phyloP scores from a whole-genome alignment of 768 basidiomycete genomes.

The Tubosaeta sp. region DNA sequence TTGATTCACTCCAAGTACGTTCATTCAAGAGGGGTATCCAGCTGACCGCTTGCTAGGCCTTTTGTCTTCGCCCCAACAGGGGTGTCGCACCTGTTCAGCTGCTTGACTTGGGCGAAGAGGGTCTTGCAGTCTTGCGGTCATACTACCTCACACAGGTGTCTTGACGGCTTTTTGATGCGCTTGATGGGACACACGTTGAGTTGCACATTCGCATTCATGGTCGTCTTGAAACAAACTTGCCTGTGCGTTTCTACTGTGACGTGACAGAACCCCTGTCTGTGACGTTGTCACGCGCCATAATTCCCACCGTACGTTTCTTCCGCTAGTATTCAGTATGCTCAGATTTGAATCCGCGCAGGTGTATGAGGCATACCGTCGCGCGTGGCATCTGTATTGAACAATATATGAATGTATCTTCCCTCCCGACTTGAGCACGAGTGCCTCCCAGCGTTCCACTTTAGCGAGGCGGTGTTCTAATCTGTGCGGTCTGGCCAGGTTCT shows the following conservation, averaged over 20 bases:
- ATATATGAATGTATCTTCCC: too few species aligned
- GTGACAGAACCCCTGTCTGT: conserved; percentile 28
- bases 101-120: conserved; percentile 3
- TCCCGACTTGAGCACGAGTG: not conserved
- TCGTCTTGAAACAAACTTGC: conserved; percentile 30
- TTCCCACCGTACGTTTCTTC: conserved; percentile 1
- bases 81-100: not conserved
- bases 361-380: not conserved
- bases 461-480: conserved; percentile 13
- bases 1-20: conserved; percentile 27
- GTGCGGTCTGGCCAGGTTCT: conserved; percentile 1
- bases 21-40: conserved; percentile 12
- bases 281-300: conserved; percentile 19
- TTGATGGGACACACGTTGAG: conserved; percentile 14
- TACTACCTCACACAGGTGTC: conserved; percentile 27
- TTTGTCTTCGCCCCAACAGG: not conserved
- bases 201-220: conserved; percentile 13
- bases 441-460: not conserved
- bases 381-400: too few species aligned
- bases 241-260: conserved; percentile 22
- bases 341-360: conserved; percentile 1
- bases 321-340: not conserved
- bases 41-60: conserved; percentile 3
- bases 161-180: conserved; percentile 18
- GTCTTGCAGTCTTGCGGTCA: conserved; percentile 14